These are phyloP conservation scores for Nicotiana sylvestris DNA, from an alignment of 257 asterid genomes.

Conservation along the genomic window DNA sequence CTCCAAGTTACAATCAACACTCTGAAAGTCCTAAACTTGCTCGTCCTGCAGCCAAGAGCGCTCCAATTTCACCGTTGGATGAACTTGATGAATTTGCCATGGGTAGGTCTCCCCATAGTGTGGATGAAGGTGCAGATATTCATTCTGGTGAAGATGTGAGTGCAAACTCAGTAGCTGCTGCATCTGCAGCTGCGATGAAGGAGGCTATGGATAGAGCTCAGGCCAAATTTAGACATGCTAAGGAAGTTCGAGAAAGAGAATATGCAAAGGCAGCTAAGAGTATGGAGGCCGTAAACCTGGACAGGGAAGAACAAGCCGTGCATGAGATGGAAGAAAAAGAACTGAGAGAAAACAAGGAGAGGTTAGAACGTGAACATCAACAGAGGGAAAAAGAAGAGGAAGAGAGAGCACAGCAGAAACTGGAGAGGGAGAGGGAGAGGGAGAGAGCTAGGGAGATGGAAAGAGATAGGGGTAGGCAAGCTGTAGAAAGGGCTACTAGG, in stretches of 20 bases:
- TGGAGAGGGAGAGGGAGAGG: constrained; percentile 76
- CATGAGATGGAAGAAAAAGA: constrained; percentile 59
- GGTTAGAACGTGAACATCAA: constrained; percentile 63
- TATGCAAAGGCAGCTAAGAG: constrained; percentile 69
- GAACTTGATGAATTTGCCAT: constrained; percentile 85
- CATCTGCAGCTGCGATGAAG: constrained; percentile 98
- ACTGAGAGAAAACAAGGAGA: constrained; percentile 62
- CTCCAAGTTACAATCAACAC: constrained; percentile 45
- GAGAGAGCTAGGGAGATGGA: constrained; percentile 66
- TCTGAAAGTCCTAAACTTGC: constrained; percentile 48
- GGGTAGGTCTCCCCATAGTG: constrained; percentile 50
- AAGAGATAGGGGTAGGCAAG: constrained; percentile 78
- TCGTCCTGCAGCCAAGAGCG: constrained; percentile 47
- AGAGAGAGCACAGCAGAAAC: constrained; percentile 74
- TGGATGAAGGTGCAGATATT: constrained; percentile 41
- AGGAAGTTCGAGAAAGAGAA: constrained; percentile 96
- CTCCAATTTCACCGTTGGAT: constrained; percentile 72
- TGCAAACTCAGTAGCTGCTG: constrained; percentile 82
- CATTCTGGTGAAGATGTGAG: constrained; percentile 53
- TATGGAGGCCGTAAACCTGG: constrained; percentile 55
- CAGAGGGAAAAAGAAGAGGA: constrained; percentile 67
- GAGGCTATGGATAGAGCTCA: constrained; percentile 99
- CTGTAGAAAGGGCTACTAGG: constrained; percentile 91
- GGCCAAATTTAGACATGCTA: constrained; percentile 93
- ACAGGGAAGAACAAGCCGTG: constrained; percentile 44